Base-by-base conservation (phyloP, 352 stramenopile genomes). In the Sclerospora graminicola region DNA sequence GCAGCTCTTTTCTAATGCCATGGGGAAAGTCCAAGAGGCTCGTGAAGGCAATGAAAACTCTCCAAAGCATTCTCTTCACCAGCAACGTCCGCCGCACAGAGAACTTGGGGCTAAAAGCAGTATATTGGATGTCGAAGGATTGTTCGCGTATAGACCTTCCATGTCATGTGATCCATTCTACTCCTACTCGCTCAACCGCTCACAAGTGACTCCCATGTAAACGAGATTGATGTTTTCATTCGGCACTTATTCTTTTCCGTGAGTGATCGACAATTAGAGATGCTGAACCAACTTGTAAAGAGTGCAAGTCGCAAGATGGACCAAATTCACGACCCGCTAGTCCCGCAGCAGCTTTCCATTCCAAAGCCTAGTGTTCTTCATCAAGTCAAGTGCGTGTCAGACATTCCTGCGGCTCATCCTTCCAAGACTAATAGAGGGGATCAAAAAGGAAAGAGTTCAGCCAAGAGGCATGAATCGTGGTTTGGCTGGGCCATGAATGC, bases 231-330 rank as follows among this genome's bases (percentile, higher is more conserved):
- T 36, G 23, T 84, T 19, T 88, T 84, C 41, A 58, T 93, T 10
- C 54, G 59, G 3, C 69, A 90, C 18, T 44, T 93, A 9, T 45
- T 68, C 19, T 88, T 93, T 24, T 90, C 81, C 2, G 41, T 90
- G 20, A 93, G 81, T 41, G 70, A 93, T 55, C 62, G 81, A 26
- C 81, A 93, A 47, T 54, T 93, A 34, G 38, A 73, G 8, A 92
- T 92, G 81, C 54, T 92, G n/a, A 60, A 73, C 7, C 58, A 89
- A 44, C 57, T 91, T 15, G 51, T 83, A 26, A 51, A 54, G 31
- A 75, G 58, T 30, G 60, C 65, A 21, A 70, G 47, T 4, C 33
- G 37, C 21, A 73, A 64, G 30, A 57, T 56, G 7, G 46, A 60
- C 15, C 37, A 58, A 44, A 24, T 42, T 7, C 35, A 57, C 18